Evolutionary conservation across 176 grass and related monocot species (phyloP).

Genomic region (Avena sativa): DNA sequence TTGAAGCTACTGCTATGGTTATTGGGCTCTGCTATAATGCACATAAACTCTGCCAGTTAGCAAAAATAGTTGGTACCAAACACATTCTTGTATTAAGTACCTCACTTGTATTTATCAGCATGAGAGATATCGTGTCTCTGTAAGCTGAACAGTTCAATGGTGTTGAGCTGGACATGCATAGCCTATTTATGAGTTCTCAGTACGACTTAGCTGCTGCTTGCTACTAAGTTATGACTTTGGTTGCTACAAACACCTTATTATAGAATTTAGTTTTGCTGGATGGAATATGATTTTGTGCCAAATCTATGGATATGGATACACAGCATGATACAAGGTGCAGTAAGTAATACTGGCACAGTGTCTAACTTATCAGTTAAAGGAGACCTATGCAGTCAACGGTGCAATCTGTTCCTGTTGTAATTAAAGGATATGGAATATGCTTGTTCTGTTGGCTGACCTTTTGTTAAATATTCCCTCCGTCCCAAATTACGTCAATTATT

Average conservation of each 20-base stretch:
- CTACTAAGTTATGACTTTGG: neutral
- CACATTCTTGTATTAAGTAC: neutral
- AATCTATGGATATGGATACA: neutral
- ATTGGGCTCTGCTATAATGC: neutral
- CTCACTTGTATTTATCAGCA: neutral
- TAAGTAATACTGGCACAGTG: neutral
- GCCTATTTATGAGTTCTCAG: neutral
- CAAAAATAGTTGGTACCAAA: neutral
- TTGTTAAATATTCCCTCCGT: neutral
- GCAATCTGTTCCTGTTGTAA: neutral
- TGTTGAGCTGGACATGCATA: neutral
- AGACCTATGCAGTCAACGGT: neutral
- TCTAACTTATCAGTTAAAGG: neutral
- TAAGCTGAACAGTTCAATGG: neutral
- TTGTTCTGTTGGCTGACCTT: neutral
- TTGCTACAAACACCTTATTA: neutral
- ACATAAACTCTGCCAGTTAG: neutral
- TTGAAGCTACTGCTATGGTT: neutral
- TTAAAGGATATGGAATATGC: conserved; percentile 6
- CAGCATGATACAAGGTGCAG: neutral
- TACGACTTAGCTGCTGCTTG: neutral
- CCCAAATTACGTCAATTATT: too few relatives aligned
- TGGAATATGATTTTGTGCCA: neutral
- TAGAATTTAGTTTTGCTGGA: neutral
- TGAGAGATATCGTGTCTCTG: conserved; percentile 4